Evolutionary conservation across 2,329 filamentous ascomycete genomes (phyloP), one percentile per base, ranked within the genome.

Genomic region (Penicillium griseofulvum): DNA sequence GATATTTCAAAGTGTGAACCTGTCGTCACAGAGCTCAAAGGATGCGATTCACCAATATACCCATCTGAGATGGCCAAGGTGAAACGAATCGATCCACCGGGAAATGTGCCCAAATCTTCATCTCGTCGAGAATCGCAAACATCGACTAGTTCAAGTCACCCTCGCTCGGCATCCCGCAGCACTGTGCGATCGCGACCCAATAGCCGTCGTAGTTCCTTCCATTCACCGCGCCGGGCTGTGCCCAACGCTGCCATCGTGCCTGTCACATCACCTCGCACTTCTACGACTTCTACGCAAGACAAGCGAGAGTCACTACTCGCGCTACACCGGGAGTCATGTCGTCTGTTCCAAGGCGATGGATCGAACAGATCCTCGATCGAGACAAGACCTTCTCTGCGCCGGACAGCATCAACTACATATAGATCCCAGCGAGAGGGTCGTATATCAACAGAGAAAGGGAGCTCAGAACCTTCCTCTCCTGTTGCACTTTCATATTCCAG

Each of bases 241-340:
- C 64, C 64, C 17, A 59, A 53, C 39, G 44, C 62, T 5, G 62
- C 63, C 34, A 65, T 68, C 38, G 66, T 67, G n/a, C 60, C 66
- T 31, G 65, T 65, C 29, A 55, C 62, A 17, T 48, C 61, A 17
- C 31, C 50, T 45, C 53, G 61, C 41, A 37, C 57, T 47, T 60
- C 66, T 43, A 49, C 63, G 14, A 37, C 57, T 47, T 60, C 66
- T 43, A 49, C 63, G 14, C 54, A 66, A 41, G 54, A 68, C 46
- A 64, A 61, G 49, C 68, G 71, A 8, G 68, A 75, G 49, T 70
- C 72, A 14, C 64, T 76, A 10, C 43, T 76, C 9, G 68, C 71
- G 1, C 58, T 76, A 19, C 72, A 76, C 44, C 72, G 74, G 7
- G 70, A 76, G 43, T 74, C 74, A 44, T 74, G 74, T 49, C 74